Percentiles rank a stretch among this genome's conserved stretches.
phyloP scores from a whole-genome alignment of 768 basidiomycete genomes.

The Filobasidium floriforme region DNA sequence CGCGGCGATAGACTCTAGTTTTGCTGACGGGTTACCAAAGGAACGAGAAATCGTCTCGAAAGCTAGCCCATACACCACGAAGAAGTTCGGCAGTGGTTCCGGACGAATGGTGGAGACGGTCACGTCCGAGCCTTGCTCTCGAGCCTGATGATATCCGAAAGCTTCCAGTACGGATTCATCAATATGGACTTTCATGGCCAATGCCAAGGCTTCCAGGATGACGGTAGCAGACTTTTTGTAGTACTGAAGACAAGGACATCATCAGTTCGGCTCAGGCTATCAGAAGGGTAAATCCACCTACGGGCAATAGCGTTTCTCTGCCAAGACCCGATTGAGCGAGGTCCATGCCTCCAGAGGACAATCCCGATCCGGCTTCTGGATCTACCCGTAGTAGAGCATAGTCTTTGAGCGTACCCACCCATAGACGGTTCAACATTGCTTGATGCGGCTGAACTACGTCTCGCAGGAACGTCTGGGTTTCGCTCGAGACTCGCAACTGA shows the following conservation, averaged over 20 bases:
- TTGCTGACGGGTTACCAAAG: slow-evolving; percentile 31
- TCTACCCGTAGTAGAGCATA: slow-evolving; percentile 86
- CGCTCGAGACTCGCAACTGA: slow-evolving; percentile 71
- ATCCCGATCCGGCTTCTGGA: slow-evolving; percentile 58
- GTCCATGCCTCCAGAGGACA: slow-evolving; percentile 59
- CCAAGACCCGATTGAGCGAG: slow-evolving; percentile 79
- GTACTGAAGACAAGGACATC: slow-evolving; percentile 55
- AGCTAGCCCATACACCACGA: slow-evolving; percentile 82
- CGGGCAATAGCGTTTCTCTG: slow-evolving; percentile 81
- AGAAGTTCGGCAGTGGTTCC: slow-evolving; percentile 68
- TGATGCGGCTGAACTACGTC: slow-evolving; percentile 77
- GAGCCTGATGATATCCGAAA: slow-evolving; percentile 64
- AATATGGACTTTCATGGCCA: slow-evolving; percentile 61
- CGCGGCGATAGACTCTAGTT: slow-evolving; percentile 49
- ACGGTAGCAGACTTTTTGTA: slow-evolving; percentile 73
- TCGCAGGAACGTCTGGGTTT: slow-evolving; percentile 64
- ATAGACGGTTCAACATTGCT: slow-evolving; percentile 65
- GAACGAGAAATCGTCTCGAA: slow-evolving; percentile 64
- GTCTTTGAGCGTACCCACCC: slow-evolving; percentile 81
- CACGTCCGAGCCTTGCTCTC: slow-evolving; percentile 50
- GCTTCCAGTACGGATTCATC: slow-evolving; percentile 57
- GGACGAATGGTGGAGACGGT: slow-evolving; percentile 28
- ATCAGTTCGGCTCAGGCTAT: not conserved
- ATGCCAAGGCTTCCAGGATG: slow-evolving; percentile 77
- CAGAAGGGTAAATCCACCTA: slow-evolving; percentile 47